Evolutionary conservation across 2,329 filamentous ascomycete genomes (phyloP), one percentile per base, ranked within the genome.

Genomic region (Aspergillus persii): DNA sequence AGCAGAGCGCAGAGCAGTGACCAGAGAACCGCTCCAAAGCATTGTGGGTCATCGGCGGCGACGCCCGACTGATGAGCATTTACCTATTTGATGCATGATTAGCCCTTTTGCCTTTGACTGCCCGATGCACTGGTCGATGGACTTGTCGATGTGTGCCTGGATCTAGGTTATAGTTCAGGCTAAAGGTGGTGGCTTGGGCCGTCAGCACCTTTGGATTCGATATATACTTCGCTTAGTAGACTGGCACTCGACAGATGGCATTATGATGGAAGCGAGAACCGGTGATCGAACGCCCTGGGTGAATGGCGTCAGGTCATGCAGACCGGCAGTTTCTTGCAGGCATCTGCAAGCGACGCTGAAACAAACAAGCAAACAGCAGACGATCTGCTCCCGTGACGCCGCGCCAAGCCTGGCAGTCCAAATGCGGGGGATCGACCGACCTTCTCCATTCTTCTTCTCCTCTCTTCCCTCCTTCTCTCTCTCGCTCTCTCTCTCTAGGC

Each of bases 311-410:
- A 41, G 36, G n/a, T 7, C 36, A 41, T 4, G 18, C 18, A 23
- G 18, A 23, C 18, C 2, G 18, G 18, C 18, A 23, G 18, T 23
- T 23, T 23, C 18, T 23, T 23, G 18, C 18, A 23, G 18, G 18
- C 6, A 23, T 27, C n/a, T 26, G 3, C 4, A 47, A 27, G 44
- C 26, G 18, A 23, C 8, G 7, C n/a, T 15, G 30, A n/a, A 15
- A 33, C 27, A 54, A 29, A 44, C 31, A 47, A 47, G 56, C 27
- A 11, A 44, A 53, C 18, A 23, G 18, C 18, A 23, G 18, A 23
- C 18, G 18, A 23, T 2, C 46, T 64, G 60, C 52, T 59, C 61
- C 54, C 58, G 64, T 64, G 61, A 69, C 62, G 55, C 51, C 62
- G 69, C 62, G 55, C 51, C 62, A 59, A 62, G 61, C 55, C 63